Evolutionary conservation across 306 rosid species (phyloP), one percentile per base, ranked within the genome.

Genomic region (Malus asiatica): DNA sequence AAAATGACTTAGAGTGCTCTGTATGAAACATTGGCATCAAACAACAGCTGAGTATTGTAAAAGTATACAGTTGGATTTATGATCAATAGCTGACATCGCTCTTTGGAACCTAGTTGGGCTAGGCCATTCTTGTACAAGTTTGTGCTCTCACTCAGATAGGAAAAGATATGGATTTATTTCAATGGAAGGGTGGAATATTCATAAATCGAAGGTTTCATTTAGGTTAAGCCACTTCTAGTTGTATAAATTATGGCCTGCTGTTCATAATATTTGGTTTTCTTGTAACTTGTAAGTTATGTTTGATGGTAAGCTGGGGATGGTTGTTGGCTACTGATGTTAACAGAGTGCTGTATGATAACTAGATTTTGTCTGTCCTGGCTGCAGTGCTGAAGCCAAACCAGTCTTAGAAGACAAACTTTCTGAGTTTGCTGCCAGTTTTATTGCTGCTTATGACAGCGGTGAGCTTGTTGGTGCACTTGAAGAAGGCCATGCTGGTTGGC

Each of bases 401-500:
- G 66, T 88, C 33, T 64, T 89, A 73, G 89, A 86, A 77, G 97
- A 92, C 90, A 82, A 87, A 55, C 96, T 90, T 78, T 78, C 89
- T 25, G 97, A 92, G 59, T 86, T 95, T 84, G 82, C 92, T 44
- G 84, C 78, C 73, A 83, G 84, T 76, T 91, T 95, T 42, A 30
- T 95, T 77, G 92, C 91, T 79, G 97, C 99, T 77, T 92, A 88
- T 78, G 97, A 90, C 74, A 89, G 77, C 44, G 97, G 97, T 68
- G 96, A 90, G 72, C 74, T 95, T 33, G 38, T 77, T 16, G 77
- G 60, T 70, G 97, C 97, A 27, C 96, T 95, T 53, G 97, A 89
- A 86, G 97, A 90, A 77, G 97, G 97, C 64, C 96, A 68, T 72
- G 77, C 89, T 60, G 96, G 99, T 68, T 95, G 97, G 99, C 87